These are phyloP conservation scores for Chrysanthemum makinoi DNA, from an alignment of 129 eudicot genomes.

Conservation along the genomic window DNA sequence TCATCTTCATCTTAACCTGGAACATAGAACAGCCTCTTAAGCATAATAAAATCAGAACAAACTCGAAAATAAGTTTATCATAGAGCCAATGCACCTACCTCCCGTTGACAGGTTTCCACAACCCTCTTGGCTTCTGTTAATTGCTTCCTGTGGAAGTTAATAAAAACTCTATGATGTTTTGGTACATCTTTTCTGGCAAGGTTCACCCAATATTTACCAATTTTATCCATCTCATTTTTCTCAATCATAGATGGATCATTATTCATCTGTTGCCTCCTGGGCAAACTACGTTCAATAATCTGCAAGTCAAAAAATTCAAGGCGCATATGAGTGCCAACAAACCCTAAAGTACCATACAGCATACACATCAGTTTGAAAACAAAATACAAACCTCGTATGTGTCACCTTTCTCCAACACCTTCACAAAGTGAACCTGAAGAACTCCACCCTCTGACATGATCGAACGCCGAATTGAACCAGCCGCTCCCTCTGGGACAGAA, in stretches of 20 bases:
- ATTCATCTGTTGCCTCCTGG: constrained; percentile 50
- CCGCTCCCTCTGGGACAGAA: constrained; percentile 94
- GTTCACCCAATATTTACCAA: constrained; percentile 66
- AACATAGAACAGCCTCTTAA: neutral
- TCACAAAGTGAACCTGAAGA: constrained; percentile 80
- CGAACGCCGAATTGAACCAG: constrained; percentile 75
- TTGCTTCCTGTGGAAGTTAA: constrained; percentile 61
- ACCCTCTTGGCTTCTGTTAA: constrained; percentile 72
- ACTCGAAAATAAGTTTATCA: neutral
- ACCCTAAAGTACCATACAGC: constrained; percentile 11
- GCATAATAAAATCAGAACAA: neutral
- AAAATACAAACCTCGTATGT: constrained; percentile 74
- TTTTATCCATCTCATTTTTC: constrained; percentile 74
- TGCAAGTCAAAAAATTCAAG: constrained; percentile 30
- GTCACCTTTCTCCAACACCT: constrained; percentile 98
- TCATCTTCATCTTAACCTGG: constrained; percentile 93
- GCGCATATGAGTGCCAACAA: neutral
- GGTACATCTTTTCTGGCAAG: constrained; percentile 76
- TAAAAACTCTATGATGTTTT: constrained; percentile 60
- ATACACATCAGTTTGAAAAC: constrained; percentile 5
- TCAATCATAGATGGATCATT: constrained; percentile 66
- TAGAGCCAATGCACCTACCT: constrained; percentile 35
- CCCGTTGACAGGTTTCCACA: constrained; percentile 74
- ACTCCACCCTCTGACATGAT: constrained; percentile 87
- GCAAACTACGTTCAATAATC: constrained; percentile 82